Conservation (phyloP, 805 yeast species). For the Isabelozyma rhagii region DNA sequence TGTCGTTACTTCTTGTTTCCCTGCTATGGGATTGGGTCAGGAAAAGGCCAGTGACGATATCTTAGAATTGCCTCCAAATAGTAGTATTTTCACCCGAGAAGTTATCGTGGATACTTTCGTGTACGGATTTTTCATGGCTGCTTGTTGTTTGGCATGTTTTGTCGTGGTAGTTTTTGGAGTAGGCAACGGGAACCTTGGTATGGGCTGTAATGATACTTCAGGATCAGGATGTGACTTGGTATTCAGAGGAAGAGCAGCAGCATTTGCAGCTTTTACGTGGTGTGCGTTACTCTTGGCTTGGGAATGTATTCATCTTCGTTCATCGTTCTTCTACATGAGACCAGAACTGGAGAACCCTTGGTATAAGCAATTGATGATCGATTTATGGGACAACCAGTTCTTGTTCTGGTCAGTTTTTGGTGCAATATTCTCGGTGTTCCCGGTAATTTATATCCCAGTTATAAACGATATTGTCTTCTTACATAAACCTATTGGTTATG, state of each 20-base stretch:
- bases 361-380: slow-evolving; percentile 56
- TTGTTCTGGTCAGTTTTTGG: slow-evolving; percentile 76
- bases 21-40: slow-evolving; percentile 40
- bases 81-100: slow-evolving; percentile 63
- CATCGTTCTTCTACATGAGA: slow-evolving; percentile 69
- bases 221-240: slow-evolving; percentile 55
- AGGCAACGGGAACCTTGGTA: slow-evolving; percentile 65
- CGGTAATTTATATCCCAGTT: slow-evolving; percentile 85
- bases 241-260: slow-evolving; percentile 70
- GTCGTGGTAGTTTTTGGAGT: slow-evolving; percentile 63
- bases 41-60: slow-evolving; percentile 63
- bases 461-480: slow-evolving; percentile 73
- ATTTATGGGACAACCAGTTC: slow-evolving; percentile 71
- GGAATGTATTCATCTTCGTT: slow-evolving; percentile 74
- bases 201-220: slow-evolving; percentile 54
- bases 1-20: slow-evolving; percentile 35
- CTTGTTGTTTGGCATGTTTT: slow-evolving; percentile 64
- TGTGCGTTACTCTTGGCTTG: slow-evolving; percentile 77
- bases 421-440: slow-evolving; percentile 72
- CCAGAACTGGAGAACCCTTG: slow-evolving; percentile 57
- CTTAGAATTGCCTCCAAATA: slow-evolving; percentile 63
- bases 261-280: slow-evolving; percentile 85
- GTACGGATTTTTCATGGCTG: slow-evolving; percentile 75
- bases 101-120: slow-evolving; percentile 64
- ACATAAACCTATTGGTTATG: slow-evolving; percentile 68